Evolutionary conservation across 129 eudicot species (phyloP), one percentile per base, ranked within the genome.

Genomic region (Pittosporum tobira): DNA sequence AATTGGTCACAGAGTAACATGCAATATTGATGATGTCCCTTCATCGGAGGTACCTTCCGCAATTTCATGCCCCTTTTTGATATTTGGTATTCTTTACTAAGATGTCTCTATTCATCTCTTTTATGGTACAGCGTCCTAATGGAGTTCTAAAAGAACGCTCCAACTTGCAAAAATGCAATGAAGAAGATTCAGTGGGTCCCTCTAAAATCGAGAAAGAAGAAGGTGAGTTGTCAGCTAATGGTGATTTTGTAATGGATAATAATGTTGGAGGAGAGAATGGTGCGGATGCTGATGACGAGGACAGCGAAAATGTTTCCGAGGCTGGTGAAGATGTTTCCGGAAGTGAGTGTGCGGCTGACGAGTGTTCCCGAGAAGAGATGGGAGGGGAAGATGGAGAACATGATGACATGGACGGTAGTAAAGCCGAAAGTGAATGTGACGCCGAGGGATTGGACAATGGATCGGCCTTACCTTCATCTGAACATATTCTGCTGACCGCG

Each of bases 401-500:
- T 48, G 84, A 88, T 50, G 97, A 89, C 28, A 63, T 82, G 60
- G 88, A 90, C 55, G 89, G 74, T 58, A 91, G 74, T 58, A 91
- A 91, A 75, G 96, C 73, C 19, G 99, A 87, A 75, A 91, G 99
- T 73, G 96, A 91, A 76, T 94, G 99, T 16, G 96, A 91, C 65
- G 99, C 76, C 0, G 95, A 89, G 60, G 89, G 79, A 15, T 51
- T 60, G n/a, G 81, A 76, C 54, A 85, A 80, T 53, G 81, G 83
- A 48, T 62, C 60, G 2, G 63, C 74, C 3, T 67, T 79, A 68
- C 70, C 77, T 21, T 70, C 67, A 34, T 85, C 87, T 13, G 96
- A 87, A 37, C 81, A 72, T 1, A 62, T 67, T 69, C 54, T 73
- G 64, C 56, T 68, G 52, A 78, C 75, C 10, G 83, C 88, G 48